A percentile compares a stretch with the other conserved stretches of the same genome.
Evolutionary conservation across 2,329 filamentous ascomycete genomes (phyloP).

Genomic region (Venturia effusa): DNA sequence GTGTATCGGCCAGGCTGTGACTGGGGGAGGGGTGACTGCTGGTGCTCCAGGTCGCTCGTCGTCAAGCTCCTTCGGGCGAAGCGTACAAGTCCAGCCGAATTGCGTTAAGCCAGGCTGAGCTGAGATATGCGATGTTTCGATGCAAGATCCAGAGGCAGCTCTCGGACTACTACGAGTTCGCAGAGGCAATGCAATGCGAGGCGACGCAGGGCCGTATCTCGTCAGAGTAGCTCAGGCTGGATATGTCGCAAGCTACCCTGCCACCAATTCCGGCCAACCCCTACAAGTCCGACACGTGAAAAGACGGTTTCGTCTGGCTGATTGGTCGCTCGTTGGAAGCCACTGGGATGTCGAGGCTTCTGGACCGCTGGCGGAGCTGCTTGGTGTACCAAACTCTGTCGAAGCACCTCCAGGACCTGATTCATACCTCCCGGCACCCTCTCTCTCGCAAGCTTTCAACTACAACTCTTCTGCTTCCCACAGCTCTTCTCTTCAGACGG

Average conservation of each 20-base stretch:
- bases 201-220: neutral
- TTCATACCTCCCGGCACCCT: neutral
- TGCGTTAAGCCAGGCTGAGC: neutral
- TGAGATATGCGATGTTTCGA: neutral
- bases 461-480: neutral
- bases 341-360: neutral
- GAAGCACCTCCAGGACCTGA: neutral
- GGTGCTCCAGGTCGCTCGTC: neutral
- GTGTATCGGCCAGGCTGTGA: neutral
- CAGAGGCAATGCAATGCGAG: neutral
- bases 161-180: too few species aligned
- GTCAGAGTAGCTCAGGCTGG: constrained; percentile 2
- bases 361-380: neutral
- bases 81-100: neutral
- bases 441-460: neutral
- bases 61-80: neutral
- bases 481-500: neutral
- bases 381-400: neutral
- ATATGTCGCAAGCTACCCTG: neutral
- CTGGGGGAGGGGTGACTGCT: neutral
- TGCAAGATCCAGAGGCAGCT: neutral
- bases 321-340: neutral
- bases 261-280: neutral
- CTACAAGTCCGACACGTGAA: neutral
- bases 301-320: neutral